Base-by-base conservation (phyloP, 1,284 basidiomycete species). In the Tremellales sp. region DNA sequence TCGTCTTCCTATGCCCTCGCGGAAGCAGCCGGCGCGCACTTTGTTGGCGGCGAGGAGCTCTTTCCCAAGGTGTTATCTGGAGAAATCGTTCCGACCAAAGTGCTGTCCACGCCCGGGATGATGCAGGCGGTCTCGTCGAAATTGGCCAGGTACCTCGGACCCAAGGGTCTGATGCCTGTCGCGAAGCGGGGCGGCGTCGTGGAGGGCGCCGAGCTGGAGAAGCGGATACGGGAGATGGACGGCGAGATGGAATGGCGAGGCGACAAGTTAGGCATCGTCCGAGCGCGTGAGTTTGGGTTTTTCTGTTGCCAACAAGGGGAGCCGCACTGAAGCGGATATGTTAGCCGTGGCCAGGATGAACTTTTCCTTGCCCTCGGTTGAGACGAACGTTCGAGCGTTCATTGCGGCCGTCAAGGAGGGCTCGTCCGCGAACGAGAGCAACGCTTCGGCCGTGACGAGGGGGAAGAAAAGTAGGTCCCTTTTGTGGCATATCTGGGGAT, bases 101-200 rank as follows among this genome's bases (percentile, higher is more conserved):
- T 66, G 56, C 78, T 98, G 21, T 86, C 85, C 43, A 91, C 89
- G 0, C 82, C 87, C 4, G 78, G 81, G 14, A 80, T 97, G 61
- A 81, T 95, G 48, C 80, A 83, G 24, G 74, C 81, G 27, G 87
- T 97, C 51, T 84, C 86, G 21, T 82, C 84, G 12, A 81, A 81
- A 58, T 78, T 97, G 6, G 93, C 92, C 27, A 84, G 93, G 57
- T 81, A 89, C 50, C 79, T 98, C 22, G 95, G 94, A 65, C 93
- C 91, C 34, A 84, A 89, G 51, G 93, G 93, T 53, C 74, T 98
- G 44, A 97, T 98, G 91, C 94, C 94, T 13, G 88, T 87, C 7
- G 86, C 86, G 53, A 85, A 93, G 71, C 81, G 94, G 56, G 94
- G 94, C 3, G 95, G 93, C 1, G 94, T 97, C 7, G 88, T 87